Conservation (phyloP, 2,329 filamentous ascomycete genomes). For the Beauveria bassiana region DNA sequence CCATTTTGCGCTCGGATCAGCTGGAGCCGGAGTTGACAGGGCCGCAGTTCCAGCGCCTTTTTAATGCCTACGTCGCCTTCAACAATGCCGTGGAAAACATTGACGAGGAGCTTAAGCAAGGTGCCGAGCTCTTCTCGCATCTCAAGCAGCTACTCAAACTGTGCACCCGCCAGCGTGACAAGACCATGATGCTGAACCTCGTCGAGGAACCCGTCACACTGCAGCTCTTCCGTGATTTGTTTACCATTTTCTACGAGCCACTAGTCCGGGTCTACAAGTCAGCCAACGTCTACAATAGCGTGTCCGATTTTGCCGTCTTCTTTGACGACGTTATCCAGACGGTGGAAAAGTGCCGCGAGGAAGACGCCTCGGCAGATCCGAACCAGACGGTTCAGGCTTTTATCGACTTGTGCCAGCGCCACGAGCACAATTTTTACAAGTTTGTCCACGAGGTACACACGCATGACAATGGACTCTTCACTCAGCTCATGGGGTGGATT, state of each 20-base stretch:
- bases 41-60: conserved; percentile 74
- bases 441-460: conserved; percentile 97
- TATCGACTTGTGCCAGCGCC: conserved; percentile 89
- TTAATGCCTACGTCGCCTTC: conserved; percentile 94
- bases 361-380: conserved; percentile 86
- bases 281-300: conserved; percentile 94
- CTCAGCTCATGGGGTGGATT: conserved; percentile 93
- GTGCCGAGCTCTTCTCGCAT: conserved; percentile 86
- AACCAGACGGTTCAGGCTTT: conserved; percentile 98
- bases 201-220: conserved; percentile 97
- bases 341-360: conserved; percentile 56
- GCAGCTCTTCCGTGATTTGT: conserved; percentile 90
- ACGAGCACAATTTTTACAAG: conserved; percentile 97
- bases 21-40: conserved; percentile 63
- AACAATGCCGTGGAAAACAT: conserved; percentile 88
- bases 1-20: conserved; percentile 71
- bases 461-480: conserved; percentile 94
- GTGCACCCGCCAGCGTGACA: conserved; percentile 84
- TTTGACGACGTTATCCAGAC: conserved; percentile 85
- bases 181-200: conserved; percentile 91
- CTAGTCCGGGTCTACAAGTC: conserved; percentile 97
- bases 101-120: conserved; percentile 80
- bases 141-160: conserved; percentile 93
- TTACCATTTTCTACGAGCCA: conserved; percentile 98
- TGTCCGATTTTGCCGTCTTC: conserved; percentile 92